Evolutionary conservation across 805 yeast genomes (phyloP).

Genomic region (Ogataea saltuana): DNA sequence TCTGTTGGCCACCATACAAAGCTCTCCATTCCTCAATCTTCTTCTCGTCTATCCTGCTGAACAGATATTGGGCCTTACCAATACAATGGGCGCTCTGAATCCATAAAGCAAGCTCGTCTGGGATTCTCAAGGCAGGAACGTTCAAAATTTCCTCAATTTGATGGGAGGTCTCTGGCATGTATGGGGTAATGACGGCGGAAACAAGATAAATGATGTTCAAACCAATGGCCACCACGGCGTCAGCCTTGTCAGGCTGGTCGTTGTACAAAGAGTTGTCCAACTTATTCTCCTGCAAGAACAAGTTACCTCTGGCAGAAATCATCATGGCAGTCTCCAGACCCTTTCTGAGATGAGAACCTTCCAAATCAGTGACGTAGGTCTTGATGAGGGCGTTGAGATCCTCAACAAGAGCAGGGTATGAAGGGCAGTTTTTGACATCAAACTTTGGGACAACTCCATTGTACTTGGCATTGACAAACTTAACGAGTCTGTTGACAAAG

Average conservation of each 20-base stretch:
- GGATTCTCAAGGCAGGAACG: constrained; percentile 76
- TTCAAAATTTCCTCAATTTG: constrained; percentile 78
- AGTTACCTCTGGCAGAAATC: constrained; percentile 89
- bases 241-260: constrained; percentile 75
- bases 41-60: constrained; percentile 87
- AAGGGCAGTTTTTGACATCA: constrained; percentile 48
- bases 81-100: constrained; percentile 82
- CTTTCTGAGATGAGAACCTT: constrained; percentile 74
- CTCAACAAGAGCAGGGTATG: constrained; percentile 44
- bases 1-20: constrained; percentile 80
- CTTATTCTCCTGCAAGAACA: constrained; percentile 93
- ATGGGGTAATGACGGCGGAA: constrained; percentile 82
- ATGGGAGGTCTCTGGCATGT: constrained; percentile 79
- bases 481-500: constrained; percentile 90
- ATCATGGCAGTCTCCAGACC: constrained; percentile 93
- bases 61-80: constrained; percentile 88
- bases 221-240: constrained; percentile 91
- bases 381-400: constrained; percentile 66
- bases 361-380: constrained; percentile 71
- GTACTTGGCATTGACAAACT: constrained; percentile 87
- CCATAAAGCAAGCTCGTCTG: constrained; percentile 69
- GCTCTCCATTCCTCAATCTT: constrained; percentile 85
- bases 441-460: constrained; percentile 84
- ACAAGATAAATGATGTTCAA: constrained; percentile 84
- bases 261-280: constrained; percentile 84